Evolutionary conservation across 768 basidiomycete species (phyloP).

Genomic region (Heimioporus sp.): DNA sequence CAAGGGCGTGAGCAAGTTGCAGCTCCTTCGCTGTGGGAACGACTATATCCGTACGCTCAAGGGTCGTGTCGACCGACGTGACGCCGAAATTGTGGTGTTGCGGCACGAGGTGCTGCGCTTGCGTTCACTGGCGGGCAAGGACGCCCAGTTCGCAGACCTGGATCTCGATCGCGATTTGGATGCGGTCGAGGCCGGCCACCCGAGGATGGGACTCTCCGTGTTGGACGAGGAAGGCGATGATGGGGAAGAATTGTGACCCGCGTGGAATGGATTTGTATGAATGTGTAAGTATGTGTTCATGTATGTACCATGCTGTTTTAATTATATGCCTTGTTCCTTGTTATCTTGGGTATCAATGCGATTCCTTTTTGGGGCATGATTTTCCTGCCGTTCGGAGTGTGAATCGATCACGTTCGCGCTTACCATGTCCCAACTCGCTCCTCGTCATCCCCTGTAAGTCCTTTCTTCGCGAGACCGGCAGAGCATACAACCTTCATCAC

Average conservation of each 20-base stretch:
- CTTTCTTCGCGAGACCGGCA: not conserved
- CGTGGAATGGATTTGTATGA: not conserved
- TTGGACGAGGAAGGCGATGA: slow-evolving; percentile 37
- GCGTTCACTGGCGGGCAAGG: slow-evolving; percentile 35
- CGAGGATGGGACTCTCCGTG: slow-evolving; percentile 18
- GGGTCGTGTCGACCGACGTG: slow-evolving; percentile 72
- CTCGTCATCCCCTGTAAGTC: slow-evolving; percentile 44
- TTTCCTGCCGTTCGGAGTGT: slow-evolving; percentile 26
- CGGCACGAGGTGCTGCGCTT: slow-evolving; percentile 65
- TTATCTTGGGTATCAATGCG: no score
- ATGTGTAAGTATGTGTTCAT: no score
- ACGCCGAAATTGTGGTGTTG: slow-evolving; percentile 70
- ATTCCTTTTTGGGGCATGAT: slow-evolving; percentile 20
- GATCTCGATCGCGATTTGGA: slow-evolving; percentile 32
- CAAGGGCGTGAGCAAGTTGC: slow-evolving; percentile 90
- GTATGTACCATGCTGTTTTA: slow-evolving; percentile 11
- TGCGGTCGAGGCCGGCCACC: slow-evolving; percentile 21
- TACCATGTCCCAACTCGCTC: slow-evolving; percentile 16
- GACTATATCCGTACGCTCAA: slow-evolving; percentile 81
- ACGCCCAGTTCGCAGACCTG: slow-evolving; percentile 17
- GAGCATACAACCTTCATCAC: not conserved
- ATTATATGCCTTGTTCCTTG: slow-evolving; percentile 1
- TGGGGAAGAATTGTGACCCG: slow-evolving; percentile 17
- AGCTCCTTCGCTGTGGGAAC: slow-evolving; percentile 87
- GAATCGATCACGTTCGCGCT: slow-evolving; percentile 1